A percentile compares a stretch with the other conserved stretches of the same genome.
phyloP scores from a whole-genome alignment of 225 moss, liverwort and hornwort genomes.

The Pseudisothecium myosuroides region DNA sequence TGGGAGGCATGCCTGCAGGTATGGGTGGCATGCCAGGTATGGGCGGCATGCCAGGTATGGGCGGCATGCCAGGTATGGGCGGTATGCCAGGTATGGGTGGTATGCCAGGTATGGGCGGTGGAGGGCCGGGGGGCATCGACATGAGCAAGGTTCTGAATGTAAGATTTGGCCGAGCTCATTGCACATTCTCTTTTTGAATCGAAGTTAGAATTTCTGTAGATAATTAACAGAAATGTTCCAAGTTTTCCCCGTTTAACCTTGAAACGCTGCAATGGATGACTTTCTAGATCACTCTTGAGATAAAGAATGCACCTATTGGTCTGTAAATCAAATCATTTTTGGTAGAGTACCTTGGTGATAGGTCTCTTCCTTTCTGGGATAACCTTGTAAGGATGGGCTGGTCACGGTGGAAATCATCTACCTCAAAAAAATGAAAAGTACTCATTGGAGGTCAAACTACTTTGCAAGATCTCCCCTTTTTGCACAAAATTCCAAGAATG shows the following conservation, averaged over 20 bases:
- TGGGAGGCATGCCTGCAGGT: constrained; percentile 29
- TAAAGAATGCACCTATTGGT: background rate
- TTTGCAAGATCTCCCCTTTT: background rate
- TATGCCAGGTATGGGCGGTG: constrained; percentile 36
- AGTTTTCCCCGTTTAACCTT: background rate
- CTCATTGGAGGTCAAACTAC: background rate
- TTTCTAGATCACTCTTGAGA: background rate
- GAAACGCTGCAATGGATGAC: background rate
- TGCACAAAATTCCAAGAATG: background rate
- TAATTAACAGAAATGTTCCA: background rate
- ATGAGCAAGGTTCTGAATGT: constrained; percentile 95
- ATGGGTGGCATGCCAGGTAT: constrained; percentile 52
- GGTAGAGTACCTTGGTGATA: background rate
- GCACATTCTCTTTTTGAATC: background rate
- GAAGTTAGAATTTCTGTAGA: background rate
- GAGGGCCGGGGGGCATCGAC: constrained; percentile 79
- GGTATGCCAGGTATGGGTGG: constrained; percentile 55
- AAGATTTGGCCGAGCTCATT: constrained; percentile 3
- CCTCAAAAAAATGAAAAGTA: background rate
- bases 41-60: constrained; percentile 53
- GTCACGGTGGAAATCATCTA: background rate
- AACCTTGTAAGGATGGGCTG: background rate
- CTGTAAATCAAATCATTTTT: background rate
- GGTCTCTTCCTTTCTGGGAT: background rate
- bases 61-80: constrained; percentile 40